These are phyloP conservation scores for Serpula lacrymans DNA, from an alignment of 768 basidiomycete species.

Conservation along the genomic window DNA sequence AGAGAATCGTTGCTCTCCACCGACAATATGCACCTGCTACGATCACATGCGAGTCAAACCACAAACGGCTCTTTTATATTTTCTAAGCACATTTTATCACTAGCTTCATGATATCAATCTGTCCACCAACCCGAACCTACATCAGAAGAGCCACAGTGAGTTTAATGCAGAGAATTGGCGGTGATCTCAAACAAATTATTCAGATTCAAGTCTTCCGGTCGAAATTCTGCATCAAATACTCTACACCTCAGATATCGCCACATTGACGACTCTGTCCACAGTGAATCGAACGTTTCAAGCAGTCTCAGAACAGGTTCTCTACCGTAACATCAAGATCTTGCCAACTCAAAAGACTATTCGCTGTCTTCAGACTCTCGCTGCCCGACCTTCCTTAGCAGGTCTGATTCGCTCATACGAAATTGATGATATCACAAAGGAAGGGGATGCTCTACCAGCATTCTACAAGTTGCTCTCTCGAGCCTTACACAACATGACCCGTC, in stretches of 20 bases:
- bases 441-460: constrained; percentile 2
- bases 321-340: constrained; percentile 7
- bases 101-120: too few relatives aligned
- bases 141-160: too few relatives aligned
- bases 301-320: constrained; percentile 9
- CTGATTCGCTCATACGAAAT: constrained; percentile 7
- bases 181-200: too few relatives aligned
- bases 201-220: constrained; percentile 5
- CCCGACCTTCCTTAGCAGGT: constrained; percentile 8
- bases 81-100: too few relatives aligned
- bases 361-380: constrained; percentile 9
- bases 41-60: too few relatives aligned
- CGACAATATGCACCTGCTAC: too few relatives aligned
- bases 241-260: not conserved
- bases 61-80: too few relatives aligned
- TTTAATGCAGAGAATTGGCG: too few relatives aligned
- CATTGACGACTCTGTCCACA: constrained; percentile 3
- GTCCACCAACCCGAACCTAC: too few relatives aligned
- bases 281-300: constrained; percentile 2
- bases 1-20: too few relatives aligned
- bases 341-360: constrained; percentile 5
- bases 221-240: constrained; percentile 11
- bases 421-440: constrained; percentile 3
- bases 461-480: constrained; percentile 16
- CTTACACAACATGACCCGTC: constrained; percentile 16